Percentiles rank a stretch among this genome's conserved stretches.
These are phyloP conservation scores for Quillaja saponaria DNA, from an alignment of 306 rosid genomes.

Conservation along the genomic window DNA sequence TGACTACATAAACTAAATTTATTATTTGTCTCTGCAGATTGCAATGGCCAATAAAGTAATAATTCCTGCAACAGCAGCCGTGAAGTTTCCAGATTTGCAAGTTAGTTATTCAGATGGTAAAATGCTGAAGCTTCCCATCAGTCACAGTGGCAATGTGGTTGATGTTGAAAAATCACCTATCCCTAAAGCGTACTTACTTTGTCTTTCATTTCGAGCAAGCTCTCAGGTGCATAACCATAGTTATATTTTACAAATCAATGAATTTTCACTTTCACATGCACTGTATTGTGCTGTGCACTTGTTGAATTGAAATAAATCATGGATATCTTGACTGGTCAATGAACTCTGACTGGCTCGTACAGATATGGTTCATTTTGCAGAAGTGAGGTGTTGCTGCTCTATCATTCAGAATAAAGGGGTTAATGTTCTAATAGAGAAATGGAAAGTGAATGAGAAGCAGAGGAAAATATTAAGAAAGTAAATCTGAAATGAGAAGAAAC, in stretches of 20 bases:
- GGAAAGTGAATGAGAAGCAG: background rate
- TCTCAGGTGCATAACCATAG: slow-evolving; percentile 54
- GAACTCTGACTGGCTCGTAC: too few species aligned
- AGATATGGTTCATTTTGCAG: slow-evolving; percentile 11
- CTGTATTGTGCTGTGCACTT: too few species aligned
- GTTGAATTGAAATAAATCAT: too few species aligned
- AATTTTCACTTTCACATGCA: slow-evolving; percentile 10
- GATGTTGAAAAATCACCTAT: slow-evolving; percentile 37
- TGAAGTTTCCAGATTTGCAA: slow-evolving; percentile 78
- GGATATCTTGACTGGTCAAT: slow-evolving; percentile 14
- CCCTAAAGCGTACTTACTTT: slow-evolving; percentile 65
- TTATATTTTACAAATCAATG: slow-evolving; percentile 21
- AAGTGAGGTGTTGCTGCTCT: slow-evolving; percentile 13
- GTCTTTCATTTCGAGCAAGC: slow-evolving; percentile 85
- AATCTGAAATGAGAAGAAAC: slow-evolving; percentile 7
- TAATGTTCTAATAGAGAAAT: slow-evolving; percentile 4
- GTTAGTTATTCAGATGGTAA: slow-evolving; percentile 57
- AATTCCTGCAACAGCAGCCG: slow-evolving; percentile 65
- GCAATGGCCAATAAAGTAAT: slow-evolving; percentile 67
- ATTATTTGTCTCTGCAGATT: slow-evolving; percentile 47
- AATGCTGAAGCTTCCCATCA: slow-evolving; percentile 66
- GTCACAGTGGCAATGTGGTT: slow-evolving; percentile 33
- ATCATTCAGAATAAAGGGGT: background rate
- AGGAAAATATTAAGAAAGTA: slow-evolving; percentile 12
- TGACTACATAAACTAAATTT: slow-evolving; percentile 19